Conservation (phyloP, 306 rosid genomes). For the Trifolium subterraneum region DNA sequence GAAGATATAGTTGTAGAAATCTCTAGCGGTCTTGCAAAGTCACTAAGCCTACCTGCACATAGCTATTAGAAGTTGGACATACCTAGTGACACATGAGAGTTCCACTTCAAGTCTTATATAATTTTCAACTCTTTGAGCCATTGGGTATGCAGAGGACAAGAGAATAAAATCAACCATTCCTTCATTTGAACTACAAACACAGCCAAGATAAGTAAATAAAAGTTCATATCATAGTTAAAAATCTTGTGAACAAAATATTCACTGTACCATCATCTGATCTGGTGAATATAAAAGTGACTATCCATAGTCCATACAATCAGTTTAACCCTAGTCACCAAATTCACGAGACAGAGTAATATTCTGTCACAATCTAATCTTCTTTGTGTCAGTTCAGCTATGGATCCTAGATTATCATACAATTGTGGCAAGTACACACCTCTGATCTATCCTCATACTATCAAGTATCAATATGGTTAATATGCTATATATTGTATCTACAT, state of each 20-base stretch:
- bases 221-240: neutral
- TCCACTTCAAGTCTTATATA: slow-evolving; percentile 50
- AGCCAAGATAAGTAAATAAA: slow-evolving; percentile 29
- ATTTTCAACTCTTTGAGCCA: slow-evolving; percentile 82
- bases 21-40: no score
- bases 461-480: neutral
- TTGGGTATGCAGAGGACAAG: slow-evolving; percentile 76
- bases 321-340: neutral
- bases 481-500: neutral
- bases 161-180: slow-evolving; percentile 93
- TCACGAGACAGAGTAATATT: no score
- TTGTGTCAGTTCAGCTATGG: neutral
- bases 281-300: neutral
- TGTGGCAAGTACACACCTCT: neutral
- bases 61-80: slow-evolving; percentile 10
- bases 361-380: neutral
- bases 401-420: neutral
- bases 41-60: no score
- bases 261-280: neutral
- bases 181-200: slow-evolving; percentile 85
- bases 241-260: neutral
- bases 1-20: no score
- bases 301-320: neutral
- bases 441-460: neutral
- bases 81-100: slow-evolving; percentile 6